Evolutionary conservation across 768 basidiomycete genomes (phyloP), one percentile per base, ranked within the genome.

Genomic region (Chalciporus pseudorubinellus): DNA sequence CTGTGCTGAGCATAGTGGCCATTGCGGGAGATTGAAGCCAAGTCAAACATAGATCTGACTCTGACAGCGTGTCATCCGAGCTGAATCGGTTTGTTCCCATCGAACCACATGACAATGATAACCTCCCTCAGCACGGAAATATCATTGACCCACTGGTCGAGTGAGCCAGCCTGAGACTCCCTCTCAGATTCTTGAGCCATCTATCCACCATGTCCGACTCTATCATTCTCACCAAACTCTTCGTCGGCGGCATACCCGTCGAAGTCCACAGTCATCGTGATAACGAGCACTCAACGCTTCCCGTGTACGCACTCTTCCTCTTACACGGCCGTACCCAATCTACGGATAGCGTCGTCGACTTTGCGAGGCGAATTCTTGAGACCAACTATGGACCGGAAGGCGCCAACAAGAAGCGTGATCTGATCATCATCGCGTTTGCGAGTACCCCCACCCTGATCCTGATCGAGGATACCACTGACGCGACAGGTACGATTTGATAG

Each of bases 351-450:
- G 52, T 68, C 11, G 56, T 20, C 2, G 46, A 44, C 19, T 11
- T 48, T 12, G 64, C 67, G 7, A 56, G 55, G 36, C 46, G 42
- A 9, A 60, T 70, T 42, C 63, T 68, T n/a, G 56, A 62, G 19
- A 1, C 21, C 43, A 47, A 14, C n/a, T 66, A 68, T 46, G 36
- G 22, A 0, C 39, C 39, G 18, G 22, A 36, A 13, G 55, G 39
- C 22, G 18, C 26, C 20, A 41, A 34, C 12, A 66, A 48, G 49
- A 60, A 59, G 43, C 61, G 26, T 34, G 67, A 68, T 48, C 44
- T 68, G 55, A 64, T 68, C 18, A 31, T 70, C 26, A 50, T 69
- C 36, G 36, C 58, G 5, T 68, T 55, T 54, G 68, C 50, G 53
- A 64, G 66, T 59, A 58, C 47, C 36, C n/a, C 46, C 7, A 6